Conservation (phyloP, 2,329 filamentous ascomycete species). For the Magnaporthiopsis poae region DNA sequence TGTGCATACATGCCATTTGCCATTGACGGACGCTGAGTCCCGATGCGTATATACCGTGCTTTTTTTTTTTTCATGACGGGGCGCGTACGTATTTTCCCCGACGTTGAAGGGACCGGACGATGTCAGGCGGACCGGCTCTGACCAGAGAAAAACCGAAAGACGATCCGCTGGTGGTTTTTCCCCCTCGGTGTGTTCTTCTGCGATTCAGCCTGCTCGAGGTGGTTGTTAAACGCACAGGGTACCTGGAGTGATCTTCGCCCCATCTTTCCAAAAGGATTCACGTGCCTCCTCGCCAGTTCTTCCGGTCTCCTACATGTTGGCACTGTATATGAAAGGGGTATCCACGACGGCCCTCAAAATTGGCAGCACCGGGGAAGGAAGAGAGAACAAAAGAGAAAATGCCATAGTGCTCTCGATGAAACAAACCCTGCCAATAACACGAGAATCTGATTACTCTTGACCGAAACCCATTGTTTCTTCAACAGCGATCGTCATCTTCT, state of each 20-base stretch:
- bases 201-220: neutral
- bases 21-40: neutral
- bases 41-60: neutral
- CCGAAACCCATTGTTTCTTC: conserved; percentile 98
- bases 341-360: neutral
- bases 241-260: neutral
- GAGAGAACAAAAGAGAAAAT: neutral
- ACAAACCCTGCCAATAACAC: neutral
- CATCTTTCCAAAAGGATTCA: conserved; percentile 1
- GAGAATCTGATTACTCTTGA: conserved; percentile 59
- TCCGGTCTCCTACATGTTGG: neutral
- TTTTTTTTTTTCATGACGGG: neutral
- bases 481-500: conserved; percentile 90
- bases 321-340: neutral
- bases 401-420: neutral
- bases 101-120: too few relatives aligned
- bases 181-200: neutral
- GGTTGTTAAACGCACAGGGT: neutral
- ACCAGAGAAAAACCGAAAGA: neutral
- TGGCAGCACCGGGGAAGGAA: neutral
- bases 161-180: neutral
- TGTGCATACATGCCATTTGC: neutral
- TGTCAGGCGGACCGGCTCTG: neutral
- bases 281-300: neutral
- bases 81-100: neutral